Conservation (phyloP, 2,329 filamentous ascomycete species). For the Leptosphaerulina australis region DNA sequence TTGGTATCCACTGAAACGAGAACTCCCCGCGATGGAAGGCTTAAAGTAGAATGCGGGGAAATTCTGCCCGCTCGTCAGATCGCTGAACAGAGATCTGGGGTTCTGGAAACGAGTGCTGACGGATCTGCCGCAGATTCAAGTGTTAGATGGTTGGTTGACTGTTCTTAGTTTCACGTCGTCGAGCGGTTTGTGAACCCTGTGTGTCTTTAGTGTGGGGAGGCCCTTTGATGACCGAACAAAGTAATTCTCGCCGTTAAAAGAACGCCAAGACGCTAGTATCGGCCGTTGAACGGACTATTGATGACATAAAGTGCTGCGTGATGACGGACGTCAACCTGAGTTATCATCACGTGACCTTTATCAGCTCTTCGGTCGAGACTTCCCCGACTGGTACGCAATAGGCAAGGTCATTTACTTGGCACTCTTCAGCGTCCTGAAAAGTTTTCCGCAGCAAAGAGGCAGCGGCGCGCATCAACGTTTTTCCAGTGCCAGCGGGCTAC, state of each 20-base stretch:
- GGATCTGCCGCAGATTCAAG: conserved; percentile 14
- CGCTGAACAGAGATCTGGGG: conserved; percentile 19
- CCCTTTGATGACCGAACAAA: conserved; percentile 19
- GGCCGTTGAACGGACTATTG: conserved; percentile 20
- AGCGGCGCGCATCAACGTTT: conserved; percentile 22
- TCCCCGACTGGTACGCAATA: conserved; percentile 24
- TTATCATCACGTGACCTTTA: conserved; percentile 19
- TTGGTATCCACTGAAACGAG: conserved; percentile 27
- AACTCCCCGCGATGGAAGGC: conserved; percentile 20
- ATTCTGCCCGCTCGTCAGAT: conserved; percentile 34
- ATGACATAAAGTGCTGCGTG: conserved; percentile 26
- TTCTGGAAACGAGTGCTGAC: conserved; percentile 30
- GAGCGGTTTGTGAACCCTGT: conserved; percentile 20
- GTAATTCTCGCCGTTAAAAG: conserved; percentile 41
- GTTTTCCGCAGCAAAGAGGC: conserved; percentile 17
- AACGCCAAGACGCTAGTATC: conserved; percentile 6
- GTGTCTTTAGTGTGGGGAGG: conserved; percentile 19
- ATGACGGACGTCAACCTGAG: conserved; percentile 20
- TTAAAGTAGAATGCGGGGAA: conserved; percentile 32
- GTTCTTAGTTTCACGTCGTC: conserved; percentile 24
- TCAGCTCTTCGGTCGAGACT: conserved; percentile 24
- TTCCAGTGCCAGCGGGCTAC: conserved; percentile 25
- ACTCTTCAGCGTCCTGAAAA: conserved; percentile 17
- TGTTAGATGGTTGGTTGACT: conserved; percentile 34
- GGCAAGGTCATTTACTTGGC: conserved; percentile 22